Percentiles rank a stretch among this genome's conserved stretches.
Conservation (phyloP, 257 asterid genomes). For the Rehmannia glutinosa region DNA sequence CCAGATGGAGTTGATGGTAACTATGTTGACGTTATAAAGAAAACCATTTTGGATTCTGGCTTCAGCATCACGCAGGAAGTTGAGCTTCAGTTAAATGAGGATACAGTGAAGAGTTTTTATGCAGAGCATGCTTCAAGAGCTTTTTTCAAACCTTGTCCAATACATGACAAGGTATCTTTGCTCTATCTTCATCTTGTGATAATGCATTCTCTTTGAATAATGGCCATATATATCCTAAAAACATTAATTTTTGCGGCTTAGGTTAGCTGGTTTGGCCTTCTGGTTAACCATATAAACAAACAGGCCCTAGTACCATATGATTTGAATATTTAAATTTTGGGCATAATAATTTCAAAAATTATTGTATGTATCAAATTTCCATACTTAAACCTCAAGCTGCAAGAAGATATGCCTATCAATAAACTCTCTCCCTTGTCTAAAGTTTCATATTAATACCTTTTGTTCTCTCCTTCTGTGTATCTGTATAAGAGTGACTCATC, state of each 20-base stretch:
- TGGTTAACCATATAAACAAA: too few relatives aligned
- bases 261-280: too few relatives aligned
- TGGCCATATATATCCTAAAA: background rate
- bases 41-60: conserved; percentile 50
- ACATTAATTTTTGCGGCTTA: background rate
- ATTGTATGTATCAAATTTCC: background rate
- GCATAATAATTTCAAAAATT: background rate
- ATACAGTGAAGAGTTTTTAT: conserved; percentile 48
- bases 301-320: background rate
- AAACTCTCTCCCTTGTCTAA: too few relatives aligned
- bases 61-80: conserved; percentile 51
- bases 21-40: conserved; percentile 48
- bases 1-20: conserved; percentile 80
- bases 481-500: background rate
- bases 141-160: conserved; percentile 64
- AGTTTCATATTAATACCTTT: too few relatives aligned
- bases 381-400: background rate
- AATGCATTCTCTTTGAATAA: background rate
- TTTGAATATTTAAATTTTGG: background rate
- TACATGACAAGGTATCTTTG: conserved; percentile 68
- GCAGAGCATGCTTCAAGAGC: conserved; percentile 68
- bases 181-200: conserved; percentile 1
- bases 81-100: conserved; percentile 51
- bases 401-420: background rate
- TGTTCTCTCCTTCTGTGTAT: background rate